A percentile compares a stretch with the other conserved stretches of the same genome.
phyloP scores from a whole-genome alignment of 768 basidiomycete species.

The Boletus tomentosulus region DNA sequence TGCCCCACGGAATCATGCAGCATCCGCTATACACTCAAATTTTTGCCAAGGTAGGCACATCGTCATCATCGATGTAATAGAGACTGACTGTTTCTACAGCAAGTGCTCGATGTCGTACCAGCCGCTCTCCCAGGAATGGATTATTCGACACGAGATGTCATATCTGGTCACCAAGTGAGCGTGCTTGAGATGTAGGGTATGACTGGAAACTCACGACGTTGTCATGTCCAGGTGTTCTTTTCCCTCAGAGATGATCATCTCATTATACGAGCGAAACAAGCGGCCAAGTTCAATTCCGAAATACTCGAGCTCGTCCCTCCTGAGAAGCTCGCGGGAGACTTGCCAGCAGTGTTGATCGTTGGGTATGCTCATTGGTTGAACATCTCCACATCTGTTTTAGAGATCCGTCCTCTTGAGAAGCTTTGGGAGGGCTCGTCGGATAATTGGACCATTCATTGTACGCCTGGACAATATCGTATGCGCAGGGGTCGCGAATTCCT shows the following conservation, averaged over 20 bases:
- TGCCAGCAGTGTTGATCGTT: conserved; percentile 22
- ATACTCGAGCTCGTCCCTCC: conserved; percentile 24
- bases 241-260: conserved; percentile 13
- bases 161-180: conserved; percentile 19
- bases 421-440: conserved; percentile 23
- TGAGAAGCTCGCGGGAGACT: conserved; percentile 18
- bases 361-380: conserved; percentile 31
- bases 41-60: conserved; percentile 18
- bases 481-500: conserved; percentile 10
- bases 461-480: conserved; percentile 7
- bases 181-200: neutral
- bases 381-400: conserved; percentile 18
- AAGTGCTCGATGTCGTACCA: conserved; percentile 21
- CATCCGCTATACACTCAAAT: conserved; percentile 20
- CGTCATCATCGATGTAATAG: neutral
- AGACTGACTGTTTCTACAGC: conserved; percentile 11
- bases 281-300: neutral
- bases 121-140: conserved; percentile 25
- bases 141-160: conserved; percentile 17
- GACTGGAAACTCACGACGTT: neutral
- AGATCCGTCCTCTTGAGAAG: conserved; percentile 25
- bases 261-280: conserved; percentile 15
- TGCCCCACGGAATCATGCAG: conserved; percentile 16
- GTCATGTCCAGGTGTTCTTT: conserved; percentile 20
- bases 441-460: conserved; percentile 25